phyloP scores from a whole-genome alignment of 306 rosid species.

The Datisca glomerata region DNA sequence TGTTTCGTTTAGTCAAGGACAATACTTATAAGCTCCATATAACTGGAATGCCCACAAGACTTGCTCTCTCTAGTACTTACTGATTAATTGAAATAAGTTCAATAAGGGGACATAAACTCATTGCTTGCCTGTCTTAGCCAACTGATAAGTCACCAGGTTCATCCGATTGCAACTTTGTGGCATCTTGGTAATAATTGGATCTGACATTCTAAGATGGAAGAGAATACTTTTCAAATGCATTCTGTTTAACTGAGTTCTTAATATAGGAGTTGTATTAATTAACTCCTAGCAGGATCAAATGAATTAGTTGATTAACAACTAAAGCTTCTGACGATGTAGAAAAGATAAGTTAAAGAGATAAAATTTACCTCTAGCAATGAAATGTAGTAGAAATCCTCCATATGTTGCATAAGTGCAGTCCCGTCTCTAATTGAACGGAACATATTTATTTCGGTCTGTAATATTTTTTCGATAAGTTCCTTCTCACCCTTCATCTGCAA shows the following conservation, averaged over 20 bases:
- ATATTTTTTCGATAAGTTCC: conserved; percentile 72
- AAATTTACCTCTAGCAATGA: conserved; percentile 73
- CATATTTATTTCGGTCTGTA: conserved; percentile 85
- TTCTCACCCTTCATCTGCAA: conserved; percentile 91
- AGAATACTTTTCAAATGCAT: no score
- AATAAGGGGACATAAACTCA: no score
- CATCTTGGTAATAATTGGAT: conserved; percentile 67
- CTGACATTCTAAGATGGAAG: conserved; percentile 44
- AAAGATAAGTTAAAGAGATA: conserved; percentile 4
- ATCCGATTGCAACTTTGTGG: conserved; percentile 18
- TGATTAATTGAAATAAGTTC: no score
- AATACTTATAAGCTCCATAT: no score
- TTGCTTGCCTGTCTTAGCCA: conserved; percentile 18
- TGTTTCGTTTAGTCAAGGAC: no score
- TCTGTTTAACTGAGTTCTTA: no score
- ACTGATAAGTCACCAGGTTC: conserved; percentile 20
- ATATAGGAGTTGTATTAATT: no score
- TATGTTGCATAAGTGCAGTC: conserved; percentile 88
- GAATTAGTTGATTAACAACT: not conserved
- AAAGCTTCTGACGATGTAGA: not conserved
- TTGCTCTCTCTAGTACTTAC: no score
- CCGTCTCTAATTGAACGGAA: conserved; percentile 94
- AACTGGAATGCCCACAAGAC: no score
- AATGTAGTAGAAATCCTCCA: conserved; percentile 96
- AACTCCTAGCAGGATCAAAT: not conserved